A percentile compares a stretch with the other conserved stretches of the same genome.
Conservation (phyloP, 2,329 filamentous ascomycete genomes). For the Pleoardoris graminearum region DNA sequence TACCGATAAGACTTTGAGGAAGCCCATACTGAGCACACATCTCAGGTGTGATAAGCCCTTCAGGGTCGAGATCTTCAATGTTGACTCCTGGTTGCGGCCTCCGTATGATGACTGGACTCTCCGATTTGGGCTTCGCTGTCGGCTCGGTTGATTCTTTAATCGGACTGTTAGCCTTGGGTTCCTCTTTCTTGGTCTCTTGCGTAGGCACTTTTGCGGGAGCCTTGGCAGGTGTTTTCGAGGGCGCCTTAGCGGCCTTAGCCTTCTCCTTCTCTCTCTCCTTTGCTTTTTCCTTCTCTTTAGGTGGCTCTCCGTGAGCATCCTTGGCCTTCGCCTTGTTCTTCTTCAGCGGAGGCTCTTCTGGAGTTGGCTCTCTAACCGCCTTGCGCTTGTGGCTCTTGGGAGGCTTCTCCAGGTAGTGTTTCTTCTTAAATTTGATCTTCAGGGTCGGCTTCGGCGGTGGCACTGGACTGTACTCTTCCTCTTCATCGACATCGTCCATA, state of each 20-base stretch:
- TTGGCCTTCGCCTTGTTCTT: constrained; percentile 36
- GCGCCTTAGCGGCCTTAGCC: constrained; percentile 13
- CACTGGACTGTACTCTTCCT: constrained; percentile 42
- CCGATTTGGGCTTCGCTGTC: constrained; percentile 28
- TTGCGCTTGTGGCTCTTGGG: constrained; percentile 34
- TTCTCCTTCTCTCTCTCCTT: constrained; percentile 17
- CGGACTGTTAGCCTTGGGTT: constrained; percentile 30
- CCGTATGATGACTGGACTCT: constrained; percentile 32
- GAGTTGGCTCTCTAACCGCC: constrained; percentile 26
- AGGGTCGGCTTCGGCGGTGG: constrained; percentile 31
- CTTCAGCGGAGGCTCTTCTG: constrained; percentile 34
- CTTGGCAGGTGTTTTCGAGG: constrained; percentile 14
- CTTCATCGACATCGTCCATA: constrained; percentile 39
- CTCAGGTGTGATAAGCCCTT: constrained; percentile 41
- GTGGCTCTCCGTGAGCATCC: constrained; percentile 18
- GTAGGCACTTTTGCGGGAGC: constrained; percentile 22
- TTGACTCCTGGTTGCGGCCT: constrained; percentile 27
- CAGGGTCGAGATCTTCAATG: constrained; percentile 37
- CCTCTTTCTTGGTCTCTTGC: constrained; percentile 26
- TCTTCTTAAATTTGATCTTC: constrained; percentile 36
- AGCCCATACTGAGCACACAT: constrained; percentile 48
- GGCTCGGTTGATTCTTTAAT: constrained; percentile 30
- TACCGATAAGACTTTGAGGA: constrained; percentile 43
- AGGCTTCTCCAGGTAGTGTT: constrained; percentile 21
- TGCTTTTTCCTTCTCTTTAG: constrained; percentile 23